phyloP scores from a whole-genome alignment of 2,329 filamentous ascomycete species.

The Scedosporium minutisporum region DNA sequence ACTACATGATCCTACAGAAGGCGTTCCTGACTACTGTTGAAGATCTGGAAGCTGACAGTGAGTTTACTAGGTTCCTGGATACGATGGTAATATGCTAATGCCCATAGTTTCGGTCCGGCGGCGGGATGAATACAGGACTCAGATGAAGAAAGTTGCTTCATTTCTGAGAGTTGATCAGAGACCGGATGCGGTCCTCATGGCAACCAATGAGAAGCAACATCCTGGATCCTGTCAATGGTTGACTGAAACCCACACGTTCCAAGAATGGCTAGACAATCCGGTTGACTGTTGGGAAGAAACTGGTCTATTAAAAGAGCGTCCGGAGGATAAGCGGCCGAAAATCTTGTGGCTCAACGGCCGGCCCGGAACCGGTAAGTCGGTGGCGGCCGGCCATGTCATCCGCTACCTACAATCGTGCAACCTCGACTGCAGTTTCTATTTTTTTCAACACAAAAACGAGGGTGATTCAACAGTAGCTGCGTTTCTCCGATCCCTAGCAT shows the following conservation, averaged over 20 bases:
- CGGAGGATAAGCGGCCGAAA: neutral
- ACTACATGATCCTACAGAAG: slow-evolving; percentile 15
- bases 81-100: neutral
- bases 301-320: neutral
- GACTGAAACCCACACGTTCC: neutral
- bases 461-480: slow-evolving; percentile 4
- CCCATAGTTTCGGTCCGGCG: neutral
- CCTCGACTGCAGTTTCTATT: slow-evolving; percentile 17
- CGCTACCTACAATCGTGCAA: slow-evolving; percentile 13
- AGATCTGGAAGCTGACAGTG: slow-evolving; percentile 8
- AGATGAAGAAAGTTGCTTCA: neutral
- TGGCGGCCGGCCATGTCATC: slow-evolving; percentile 15
- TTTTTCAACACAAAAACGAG: slow-evolving; percentile 17
- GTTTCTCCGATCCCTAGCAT: slow-evolving; percentile 13
- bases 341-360: slow-evolving; percentile 18
- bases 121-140: neutral
- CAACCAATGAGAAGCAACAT: neutral
- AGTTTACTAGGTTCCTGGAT: neutral
- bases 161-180: neutral
- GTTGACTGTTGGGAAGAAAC: neutral
- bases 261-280: neutral
- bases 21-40: slow-evolving; percentile 14
- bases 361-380: slow-evolving; percentile 18
- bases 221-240: neutral
- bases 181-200: neutral